phyloP scores from a whole-genome alignment of 2,329 filamentous ascomycete genomes.

The Falciphora oryzae region DNA sequence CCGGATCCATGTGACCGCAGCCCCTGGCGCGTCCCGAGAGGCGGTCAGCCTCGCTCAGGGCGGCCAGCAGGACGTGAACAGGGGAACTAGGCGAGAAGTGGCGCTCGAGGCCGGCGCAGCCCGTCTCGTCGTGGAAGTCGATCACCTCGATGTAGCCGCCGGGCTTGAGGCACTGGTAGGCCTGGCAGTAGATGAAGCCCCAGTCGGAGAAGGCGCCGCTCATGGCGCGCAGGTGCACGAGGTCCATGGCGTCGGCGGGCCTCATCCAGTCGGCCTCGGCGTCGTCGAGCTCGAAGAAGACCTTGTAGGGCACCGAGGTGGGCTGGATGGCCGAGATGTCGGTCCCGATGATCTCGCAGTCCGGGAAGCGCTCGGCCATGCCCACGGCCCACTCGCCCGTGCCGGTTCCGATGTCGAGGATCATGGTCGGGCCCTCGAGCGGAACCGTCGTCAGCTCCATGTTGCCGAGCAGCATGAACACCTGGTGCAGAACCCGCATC shows the following conservation, averaged over 20 bases:
- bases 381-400: slow-evolving; percentile 48
- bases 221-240: slow-evolving; percentile 52
- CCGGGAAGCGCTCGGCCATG: slow-evolving; percentile 47
- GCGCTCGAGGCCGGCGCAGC: slow-evolving; percentile 23
- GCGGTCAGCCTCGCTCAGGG: slow-evolving; percentile 39
- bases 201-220: slow-evolving; percentile 52
- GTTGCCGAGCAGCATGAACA: slow-evolving; percentile 25
- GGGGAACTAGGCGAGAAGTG: slow-evolving; percentile 31
- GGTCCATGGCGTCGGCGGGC: slow-evolving; percentile 44
- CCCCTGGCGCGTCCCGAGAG: slow-evolving; percentile 16
- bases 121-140: slow-evolving; percentile 30
- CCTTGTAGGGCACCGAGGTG: slow-evolving; percentile 50
- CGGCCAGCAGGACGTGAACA: slow-evolving; percentile 29
- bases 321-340: slow-evolving; percentile 55
- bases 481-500: slow-evolving; percentile 27
- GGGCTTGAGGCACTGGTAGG: slow-evolving; percentile 44
- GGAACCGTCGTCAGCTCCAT: slow-evolving; percentile 27
- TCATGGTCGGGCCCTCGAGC: slow-evolving; percentile 31
- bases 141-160: slow-evolving; percentile 49
- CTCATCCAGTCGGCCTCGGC: slow-evolving; percentile 53
- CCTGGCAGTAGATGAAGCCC: slow-evolving; percentile 47
- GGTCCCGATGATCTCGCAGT: slow-evolving; percentile 52
- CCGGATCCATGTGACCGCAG: slow-evolving; percentile 17
- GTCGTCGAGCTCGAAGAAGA: slow-evolving; percentile 55
- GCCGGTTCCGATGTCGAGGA: slow-evolving; percentile 56